A percentile compares a stretch with the other conserved stretches of the same genome.
Evolutionary conservation across 108 stramenopile species (phyloP).

Genomic region (Cylindrotheca fusiformis): DNA sequence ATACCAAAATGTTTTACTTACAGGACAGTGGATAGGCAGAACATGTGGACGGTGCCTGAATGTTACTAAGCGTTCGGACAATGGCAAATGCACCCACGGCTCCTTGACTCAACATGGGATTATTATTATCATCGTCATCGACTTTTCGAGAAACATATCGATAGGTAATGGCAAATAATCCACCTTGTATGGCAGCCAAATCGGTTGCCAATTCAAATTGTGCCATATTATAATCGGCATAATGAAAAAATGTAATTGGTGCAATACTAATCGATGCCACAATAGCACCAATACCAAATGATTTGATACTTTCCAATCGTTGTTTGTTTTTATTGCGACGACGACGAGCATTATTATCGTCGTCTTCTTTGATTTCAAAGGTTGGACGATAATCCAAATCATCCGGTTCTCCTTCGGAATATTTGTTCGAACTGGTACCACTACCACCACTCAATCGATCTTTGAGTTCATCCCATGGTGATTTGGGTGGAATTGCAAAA

Average conservation of each 20-base stretch:
- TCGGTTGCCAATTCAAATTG: conserved; percentile 83
- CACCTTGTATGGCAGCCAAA: conserved; percentile 56
- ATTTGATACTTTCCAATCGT: conserved; percentile 72
- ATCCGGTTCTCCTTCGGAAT: not conserved
- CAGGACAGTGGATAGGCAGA: conserved; percentile 63
- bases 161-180: conserved; percentile 82
- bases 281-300: conserved; percentile 53
- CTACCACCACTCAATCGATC: not conserved
- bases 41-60: conserved; percentile 57
- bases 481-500: not conserved
- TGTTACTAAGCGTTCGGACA: conserved; percentile 52
- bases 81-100: conserved; percentile 76
- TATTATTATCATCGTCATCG: too few relatives aligned
- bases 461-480: not conserved
- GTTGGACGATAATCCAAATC: not conserved
- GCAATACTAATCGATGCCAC: conserved; percentile 59
- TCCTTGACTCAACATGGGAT: conserved; percentile 71
- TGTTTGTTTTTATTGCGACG: conserved; percentile 24
- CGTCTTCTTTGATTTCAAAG: not conserved
- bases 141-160: conserved; percentile 68
- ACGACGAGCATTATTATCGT: not conserved
- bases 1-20: conserved; percentile 17
- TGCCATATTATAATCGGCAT: conserved; percentile 34
- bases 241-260: conserved; percentile 52
- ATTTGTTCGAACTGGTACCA: not conserved